A percentile compares a stretch with the other conserved stretches of the same genome.
Conservation (phyloP, 371 early-diverging fungal genomes). For the Smittium culicis region DNA sequence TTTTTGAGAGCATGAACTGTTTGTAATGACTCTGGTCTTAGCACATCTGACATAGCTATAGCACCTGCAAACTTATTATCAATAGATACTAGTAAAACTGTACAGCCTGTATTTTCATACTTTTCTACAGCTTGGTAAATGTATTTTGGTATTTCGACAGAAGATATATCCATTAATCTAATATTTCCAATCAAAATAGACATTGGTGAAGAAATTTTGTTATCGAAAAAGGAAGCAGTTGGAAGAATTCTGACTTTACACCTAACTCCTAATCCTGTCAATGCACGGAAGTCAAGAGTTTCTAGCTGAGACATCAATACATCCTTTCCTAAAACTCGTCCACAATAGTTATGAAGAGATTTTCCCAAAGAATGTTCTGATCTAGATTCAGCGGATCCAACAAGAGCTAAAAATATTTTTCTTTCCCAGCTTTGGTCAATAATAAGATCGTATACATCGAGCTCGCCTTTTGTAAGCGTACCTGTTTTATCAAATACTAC, state of each 20-base stretch:
- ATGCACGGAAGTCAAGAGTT: slow-evolving; percentile 43
- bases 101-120: slow-evolving; percentile 43
- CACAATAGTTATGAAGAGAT: slow-evolving; percentile 50
- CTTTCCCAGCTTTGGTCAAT: slow-evolving; percentile 19
- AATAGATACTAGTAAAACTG: slow-evolving; percentile 63
- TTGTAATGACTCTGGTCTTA: slow-evolving; percentile 62
- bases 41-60: slow-evolving; percentile 68
- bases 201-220: slow-evolving; percentile 1
- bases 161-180: slow-evolving; percentile 36
- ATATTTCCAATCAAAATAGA: slow-evolving; percentile 61
- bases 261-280: slow-evolving; percentile 63
- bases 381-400: slow-evolving; percentile 61
- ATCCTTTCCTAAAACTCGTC: slow-evolving; percentile 26
- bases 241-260: slow-evolving; percentile 34
- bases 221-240: slow-evolving; percentile 13
- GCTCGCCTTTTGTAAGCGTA: slow-evolving; percentile 74
- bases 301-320: slow-evolving; percentile 16
- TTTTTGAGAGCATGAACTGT: slow-evolving; percentile 51
- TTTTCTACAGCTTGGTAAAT: slow-evolving; percentile 1
- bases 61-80: slow-evolving; percentile 50
- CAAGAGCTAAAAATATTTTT: slow-evolving; percentile 37
- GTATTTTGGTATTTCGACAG: slow-evolving; percentile 25
- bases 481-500: slow-evolving; percentile 96
- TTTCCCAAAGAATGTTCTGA: slow-evolving; percentile 84
- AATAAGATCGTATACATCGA: slow-evolving; percentile 47